Base-by-base conservation (phyloP, 345 rosid genomes). In the Tarenaya hassleriana region DNA sequence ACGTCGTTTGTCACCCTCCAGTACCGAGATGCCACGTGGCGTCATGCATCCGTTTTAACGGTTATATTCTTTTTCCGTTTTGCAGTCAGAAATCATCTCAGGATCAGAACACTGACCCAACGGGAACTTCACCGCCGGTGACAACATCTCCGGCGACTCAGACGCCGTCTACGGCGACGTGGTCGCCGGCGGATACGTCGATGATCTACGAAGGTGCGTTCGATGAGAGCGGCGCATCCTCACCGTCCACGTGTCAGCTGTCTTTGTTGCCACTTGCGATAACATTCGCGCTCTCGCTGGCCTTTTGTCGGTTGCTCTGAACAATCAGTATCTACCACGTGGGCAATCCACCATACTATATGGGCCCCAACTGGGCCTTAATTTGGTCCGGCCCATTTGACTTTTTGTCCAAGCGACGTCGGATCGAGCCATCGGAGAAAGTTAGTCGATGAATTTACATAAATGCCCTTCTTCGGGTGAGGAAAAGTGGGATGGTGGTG, bases 61-160 rank as follows among this genome's bases (percentile, higher is more conserved):
- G 67, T 14, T 65, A 55, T 0, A n/a, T 58, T 19, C 7, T 58
- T 41, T 10, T 21, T 7, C 0, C 33, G 8, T 12, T 8, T 27
- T 66, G 66, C 81, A 89, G 97, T 60, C 88, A 81, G 51, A 89
- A 89, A 67, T 68, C 95, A 20, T 74, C 86, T 0, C 79, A 81
- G 56, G 84, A 51, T 17, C 75, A 73, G 43, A 67, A 46, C 50
- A 16, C 56, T 8, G 59, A 68, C 1, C 43, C 69, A 5, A 47
- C 39, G 42, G 34, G 37, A n/a, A 47, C 58, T n/a, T 17, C 58
- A 15, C 46, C 60, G 29, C 14, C 60, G 12, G 58, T 55, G 2
- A 29, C 64, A n/a, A n/a, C n/a, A 24, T 24, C 29, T 16, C n/a
- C 65, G 7, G 15, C 51, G 2, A 47, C 37, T 34, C 66, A 52